Conservation (phyloP, 495 filamentous ascomycete species). For the Delitschia confertaspora region DNA sequence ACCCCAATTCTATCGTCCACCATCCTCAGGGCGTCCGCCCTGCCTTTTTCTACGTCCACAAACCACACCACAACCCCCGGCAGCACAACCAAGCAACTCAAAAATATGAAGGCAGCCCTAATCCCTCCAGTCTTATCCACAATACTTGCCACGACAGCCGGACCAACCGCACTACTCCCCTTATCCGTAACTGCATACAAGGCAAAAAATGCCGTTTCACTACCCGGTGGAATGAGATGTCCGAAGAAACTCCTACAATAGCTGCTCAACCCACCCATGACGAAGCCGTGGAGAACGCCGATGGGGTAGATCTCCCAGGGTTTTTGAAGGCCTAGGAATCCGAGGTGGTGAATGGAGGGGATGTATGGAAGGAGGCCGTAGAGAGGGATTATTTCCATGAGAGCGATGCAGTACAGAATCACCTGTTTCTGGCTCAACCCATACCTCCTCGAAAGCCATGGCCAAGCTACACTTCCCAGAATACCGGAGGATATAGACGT, state of each 20-base stretch:
- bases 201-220: slow-evolving; percentile 32
- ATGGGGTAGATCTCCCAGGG: slow-evolving; percentile 33
- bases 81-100: slow-evolving; percentile 25
- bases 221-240: slow-evolving; percentile 30
- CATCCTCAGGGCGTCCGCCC: slow-evolving; percentile 20
- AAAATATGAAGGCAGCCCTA: slow-evolving; percentile 31
- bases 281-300: slow-evolving; percentile 27
- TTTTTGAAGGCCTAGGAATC: slow-evolving; percentile 29
- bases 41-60: slow-evolving; percentile 30
- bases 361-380: slow-evolving; percentile 32
- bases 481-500: slow-evolving; percentile 29
- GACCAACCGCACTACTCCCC: slow-evolving; percentile 29
- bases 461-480: slow-evolving; percentile 31
- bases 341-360: slow-evolving; percentile 20
- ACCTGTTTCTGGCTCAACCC: slow-evolving; percentile 14
- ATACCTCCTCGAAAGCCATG: slow-evolving; percentile 14
- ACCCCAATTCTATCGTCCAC: slow-evolving; percentile 1
- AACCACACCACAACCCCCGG: slow-evolving; percentile 28
- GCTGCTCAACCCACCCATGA: slow-evolving; percentile 30
- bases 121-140: slow-evolving; percentile 30
- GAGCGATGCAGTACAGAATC: slow-evolving; percentile 21
- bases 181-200: slow-evolving; percentile 34
- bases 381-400: slow-evolving; percentile 31
- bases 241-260: slow-evolving; percentile 30
- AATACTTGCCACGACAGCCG: slow-evolving; percentile 30